A percentile compares a stretch with the other conserved stretches of the same genome.
Conservation (phyloP, 805 yeast species). For the Spathaspora girioi region DNA sequence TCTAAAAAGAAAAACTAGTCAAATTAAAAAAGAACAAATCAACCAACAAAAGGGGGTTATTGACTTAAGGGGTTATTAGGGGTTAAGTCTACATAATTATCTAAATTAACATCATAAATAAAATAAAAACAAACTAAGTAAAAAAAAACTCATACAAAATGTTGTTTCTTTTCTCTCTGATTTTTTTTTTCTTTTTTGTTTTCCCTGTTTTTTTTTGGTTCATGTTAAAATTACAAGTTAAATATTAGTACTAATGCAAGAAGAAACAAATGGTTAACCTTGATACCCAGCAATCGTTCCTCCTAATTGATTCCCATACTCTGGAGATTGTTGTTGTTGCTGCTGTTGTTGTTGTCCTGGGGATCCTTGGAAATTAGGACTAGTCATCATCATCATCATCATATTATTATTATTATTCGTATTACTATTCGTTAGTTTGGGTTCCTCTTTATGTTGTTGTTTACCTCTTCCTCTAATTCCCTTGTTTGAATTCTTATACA, state of each 20-base stretch:
- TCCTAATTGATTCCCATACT: conserved; percentile 1
- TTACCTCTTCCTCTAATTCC: conserved; percentile 93
- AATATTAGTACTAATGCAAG: neutral
- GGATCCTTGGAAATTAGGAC: conserved; percentile 1
- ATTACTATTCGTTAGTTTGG: neutral
- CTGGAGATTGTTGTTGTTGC: neutral
- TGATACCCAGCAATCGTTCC: conserved; percentile 1
- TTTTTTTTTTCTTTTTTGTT: neutral
- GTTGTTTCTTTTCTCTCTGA: no score
- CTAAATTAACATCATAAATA: neutral
- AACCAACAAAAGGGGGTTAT: no score
- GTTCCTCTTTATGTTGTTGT: conserved; percentile 3
- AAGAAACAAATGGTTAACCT: neutral
- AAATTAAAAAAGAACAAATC: neutral
- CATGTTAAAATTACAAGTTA: neutral
- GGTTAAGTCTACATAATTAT: neutral
- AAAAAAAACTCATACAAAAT: neutral
- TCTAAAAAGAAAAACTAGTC: no score
- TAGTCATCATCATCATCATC: neutral
- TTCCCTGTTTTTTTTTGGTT: neutral
- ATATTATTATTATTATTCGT: neutral
- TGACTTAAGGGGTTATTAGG: no score
- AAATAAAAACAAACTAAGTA: neutral
- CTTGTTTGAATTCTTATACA: conserved; percentile 84
- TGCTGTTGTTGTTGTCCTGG: no score